Percentiles rank a stretch among this genome's conserved stretches.
These are phyloP conservation scores for Pleurotus giganteus DNA, from an alignment of 768 basidiomycete species.

Conservation along the genomic window DNA sequence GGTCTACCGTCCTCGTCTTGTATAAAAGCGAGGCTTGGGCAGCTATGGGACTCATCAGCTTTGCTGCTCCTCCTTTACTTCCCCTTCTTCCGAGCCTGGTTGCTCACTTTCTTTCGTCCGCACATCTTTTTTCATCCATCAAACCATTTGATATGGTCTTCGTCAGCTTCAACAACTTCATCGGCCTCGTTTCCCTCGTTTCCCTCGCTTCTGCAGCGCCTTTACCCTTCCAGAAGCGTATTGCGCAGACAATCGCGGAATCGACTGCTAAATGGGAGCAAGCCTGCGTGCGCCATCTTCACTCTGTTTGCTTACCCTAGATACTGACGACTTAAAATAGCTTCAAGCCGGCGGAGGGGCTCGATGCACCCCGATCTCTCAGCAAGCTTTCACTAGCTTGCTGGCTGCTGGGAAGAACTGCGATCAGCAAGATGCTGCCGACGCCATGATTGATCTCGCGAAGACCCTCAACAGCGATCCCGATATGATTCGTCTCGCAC, in stretches of 20 bases:
- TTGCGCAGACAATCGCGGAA: conserved; percentile 45
- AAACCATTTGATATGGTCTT: conserved; percentile 1
- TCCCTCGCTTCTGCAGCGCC: conserved; percentile 26
- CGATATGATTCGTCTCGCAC: conserved; percentile 43
- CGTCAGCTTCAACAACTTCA: conserved; percentile 20
- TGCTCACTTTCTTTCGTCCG: no score
- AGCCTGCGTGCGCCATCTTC: conserved; percentile 41
- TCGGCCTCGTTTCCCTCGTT: conserved; percentile 23
- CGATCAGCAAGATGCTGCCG: conserved; percentile 48
- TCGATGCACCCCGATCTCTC: conserved; percentile 46
- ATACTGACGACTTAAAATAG: conserved; percentile 19
- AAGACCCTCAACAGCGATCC: conserved; percentile 35
- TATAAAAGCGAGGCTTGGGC: no score
- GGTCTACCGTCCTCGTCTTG: no score
- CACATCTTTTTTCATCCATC: background rate
- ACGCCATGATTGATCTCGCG: conserved; percentile 49
- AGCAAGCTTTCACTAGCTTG: conserved; percentile 42
- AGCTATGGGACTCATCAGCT: no score
- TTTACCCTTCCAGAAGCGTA: conserved; percentile 42
- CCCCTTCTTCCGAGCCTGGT: no score
- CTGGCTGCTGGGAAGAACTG: conserved; percentile 42
- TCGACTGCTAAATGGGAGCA: conserved; percentile 49
- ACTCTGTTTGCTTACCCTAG: background rate
- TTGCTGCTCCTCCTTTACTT: no score
- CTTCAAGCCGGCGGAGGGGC: conserved; percentile 42